phyloP scores from a whole-genome alignment of 2,329 filamentous ascomycete species.

The Cercospora sp. region DNA sequence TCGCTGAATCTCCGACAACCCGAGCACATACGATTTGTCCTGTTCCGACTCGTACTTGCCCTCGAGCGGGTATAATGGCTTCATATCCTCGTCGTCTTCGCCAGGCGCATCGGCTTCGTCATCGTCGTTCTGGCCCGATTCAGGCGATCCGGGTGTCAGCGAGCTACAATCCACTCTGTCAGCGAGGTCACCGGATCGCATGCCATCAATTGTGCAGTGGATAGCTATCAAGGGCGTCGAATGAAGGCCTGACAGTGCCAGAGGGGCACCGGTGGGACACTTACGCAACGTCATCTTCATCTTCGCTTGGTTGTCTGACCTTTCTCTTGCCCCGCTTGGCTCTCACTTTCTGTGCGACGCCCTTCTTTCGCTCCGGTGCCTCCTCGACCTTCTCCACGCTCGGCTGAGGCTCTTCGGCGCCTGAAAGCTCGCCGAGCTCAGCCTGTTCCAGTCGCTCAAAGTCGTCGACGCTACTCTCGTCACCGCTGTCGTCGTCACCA shows the following conservation, averaged over 20 bases:
- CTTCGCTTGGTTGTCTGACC: slow-evolving; percentile 59
- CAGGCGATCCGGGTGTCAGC: slow-evolving; percentile 55
- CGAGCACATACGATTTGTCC: slow-evolving; percentile 66
- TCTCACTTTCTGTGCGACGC: slow-evolving; percentile 52
- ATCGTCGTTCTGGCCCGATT: slow-evolving; percentile 87
- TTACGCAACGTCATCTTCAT: slow-evolving; percentile 76
- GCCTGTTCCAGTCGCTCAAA: slow-evolving; percentile 53
- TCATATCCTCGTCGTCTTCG: slow-evolving; percentile 48
- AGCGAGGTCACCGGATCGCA: slow-evolving; percentile 4
- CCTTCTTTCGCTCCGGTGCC: slow-evolving; percentile 39
- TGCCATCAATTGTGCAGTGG: slow-evolving; percentile 14
- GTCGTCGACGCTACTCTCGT: slow-evolving; percentile 45
- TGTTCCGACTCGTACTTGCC: slow-evolving; percentile 68
- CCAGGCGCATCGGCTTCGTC: slow-evolving; percentile 50
- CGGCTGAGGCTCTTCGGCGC: slow-evolving; percentile 50
- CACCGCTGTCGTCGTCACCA: slow-evolving; percentile 64
- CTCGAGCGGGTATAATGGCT: slow-evolving; percentile 78
- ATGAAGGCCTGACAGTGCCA: neutral
- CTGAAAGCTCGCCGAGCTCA: slow-evolving; percentile 52
- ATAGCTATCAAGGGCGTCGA: neutral
- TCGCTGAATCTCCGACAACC: slow-evolving; percentile 84
- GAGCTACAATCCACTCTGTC: slow-evolving; percentile 25
- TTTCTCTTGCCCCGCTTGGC: slow-evolving; percentile 45
- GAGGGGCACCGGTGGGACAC: slow-evolving; percentile 42
- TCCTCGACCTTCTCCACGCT: slow-evolving; percentile 42